A percentile compares a stretch with the other conserved stretches of the same genome.
phyloP scores from a whole-genome alignment of 2,329 filamentous ascomycete genomes.

The Aspergillus persii region DNA sequence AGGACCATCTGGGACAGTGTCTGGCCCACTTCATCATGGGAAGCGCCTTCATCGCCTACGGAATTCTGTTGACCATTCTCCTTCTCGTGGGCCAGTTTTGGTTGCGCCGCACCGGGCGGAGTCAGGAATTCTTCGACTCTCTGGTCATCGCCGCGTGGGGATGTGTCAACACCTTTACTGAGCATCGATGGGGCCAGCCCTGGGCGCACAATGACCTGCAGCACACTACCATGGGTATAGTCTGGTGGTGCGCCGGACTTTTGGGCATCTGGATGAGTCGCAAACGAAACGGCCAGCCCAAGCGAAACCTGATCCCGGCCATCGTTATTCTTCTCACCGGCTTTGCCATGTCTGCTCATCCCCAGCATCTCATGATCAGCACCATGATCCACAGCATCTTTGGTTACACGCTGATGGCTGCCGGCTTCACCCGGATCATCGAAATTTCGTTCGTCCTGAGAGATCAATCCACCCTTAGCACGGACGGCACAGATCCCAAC shows the following conservation, averaged over 20 bases:
- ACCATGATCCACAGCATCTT: constrained; percentile 87
- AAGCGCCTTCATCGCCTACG: constrained; percentile 91
- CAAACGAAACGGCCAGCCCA: constrained; percentile 77
- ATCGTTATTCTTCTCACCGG: constrained; percentile 90
- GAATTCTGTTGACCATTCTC: constrained; percentile 79
- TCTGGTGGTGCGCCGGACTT: constrained; percentile 95
- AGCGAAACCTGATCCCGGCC: constrained; percentile 88
- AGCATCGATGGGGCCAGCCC: constrained; percentile 84
- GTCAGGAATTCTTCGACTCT: constrained; percentile 96
- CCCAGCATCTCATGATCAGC: constrained; percentile 78
- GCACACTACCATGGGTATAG: constrained; percentile 98
- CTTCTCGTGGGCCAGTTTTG: constrained; percentile 85
- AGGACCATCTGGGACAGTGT: constrained; percentile 88
- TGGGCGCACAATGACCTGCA: constrained; percentile 96
- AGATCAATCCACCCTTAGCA: constrained; percentile 64
- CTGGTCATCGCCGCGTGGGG: constrained; percentile 90
- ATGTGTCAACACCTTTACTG: constrained; percentile 96
- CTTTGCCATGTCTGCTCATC: constrained; percentile 92
- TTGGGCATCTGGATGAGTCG: constrained; percentile 89
- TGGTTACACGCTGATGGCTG: constrained; percentile 92
- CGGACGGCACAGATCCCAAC: constrained; percentile 68
- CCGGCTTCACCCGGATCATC: constrained; percentile 77
- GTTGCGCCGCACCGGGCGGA: constrained; percentile 77
- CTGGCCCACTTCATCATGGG: constrained; percentile 99
- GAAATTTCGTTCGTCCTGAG: constrained; percentile 85